Base-by-base conservation (phyloP, 2,329 filamentous ascomycete species). In the Penicillium sclerotiorum region DNA sequence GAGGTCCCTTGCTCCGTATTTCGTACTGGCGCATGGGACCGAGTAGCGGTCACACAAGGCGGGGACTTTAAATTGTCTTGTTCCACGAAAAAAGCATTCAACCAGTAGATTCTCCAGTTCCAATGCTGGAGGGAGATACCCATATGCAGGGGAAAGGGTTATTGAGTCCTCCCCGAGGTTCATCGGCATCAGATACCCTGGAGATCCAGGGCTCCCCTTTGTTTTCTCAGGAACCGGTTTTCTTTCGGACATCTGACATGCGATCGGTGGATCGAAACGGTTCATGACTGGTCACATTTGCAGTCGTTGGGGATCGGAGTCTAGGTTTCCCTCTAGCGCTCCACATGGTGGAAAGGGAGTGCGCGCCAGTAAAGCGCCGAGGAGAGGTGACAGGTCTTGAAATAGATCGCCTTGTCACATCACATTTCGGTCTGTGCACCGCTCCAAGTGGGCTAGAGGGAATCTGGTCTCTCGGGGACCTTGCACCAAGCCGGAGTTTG, bases 371-470 rank as follows among this genome's bases (percentile, higher is more conserved):
- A 6, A 17, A 36, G 33, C 33, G n/a, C n/a, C n/a, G 36, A 22
- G 21, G 42, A 18, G 50, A 57, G 43, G 45, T 57, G 55, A 59
- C 57, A 59, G 52, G 50, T 55, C 48, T 55, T n/a, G 40, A 55
- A 58, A 53, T 60, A 53, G 52, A 59, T 53, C 47, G 13, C 33
- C 33, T 40, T 30, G 49, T 57, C 50, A 55, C 54, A 50, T 50
- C 44, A 41, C 43, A 36, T 17, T n/a, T n/a, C 8, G 42, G 56
- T 56, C 50, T 50, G 56, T 58, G 53, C 56, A 36, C 33, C 18
- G 25, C 27, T 42, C 44, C 39, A 18, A n/a, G n/a, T n/a, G n/a
- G n/a, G n/a, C n/a, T n/a, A n/a, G n/a, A n/a, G n/a, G n/a, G n/a
- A n/a, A n/a, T n/a, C n/a, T n/a, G n/a, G n/a, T n/a, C n/a, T n/a